Percentiles rank a stretch among this genome's conserved stretches.
phyloP scores from a whole-genome alignment of 495 filamentous ascomycete species.

The Opeltia flavorubescens region DNA sequence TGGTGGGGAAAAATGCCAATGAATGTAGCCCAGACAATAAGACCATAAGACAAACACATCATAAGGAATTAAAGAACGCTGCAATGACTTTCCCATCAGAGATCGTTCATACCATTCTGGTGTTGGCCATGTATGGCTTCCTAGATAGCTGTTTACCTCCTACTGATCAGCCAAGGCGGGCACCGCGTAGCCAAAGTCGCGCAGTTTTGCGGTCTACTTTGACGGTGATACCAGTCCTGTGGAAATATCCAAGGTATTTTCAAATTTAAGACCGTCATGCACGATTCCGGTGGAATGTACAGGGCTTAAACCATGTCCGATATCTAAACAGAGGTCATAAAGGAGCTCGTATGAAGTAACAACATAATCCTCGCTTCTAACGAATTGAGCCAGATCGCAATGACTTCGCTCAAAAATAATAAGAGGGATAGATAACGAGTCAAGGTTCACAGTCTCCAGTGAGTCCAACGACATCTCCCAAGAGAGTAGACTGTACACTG shows the following conservation, averaged over 20 bases:
- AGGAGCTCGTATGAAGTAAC: neutral
- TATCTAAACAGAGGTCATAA: neutral
- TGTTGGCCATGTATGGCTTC: neutral
- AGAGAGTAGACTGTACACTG: neutral
- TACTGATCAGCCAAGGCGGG: neutral
- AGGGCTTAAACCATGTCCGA: neutral
- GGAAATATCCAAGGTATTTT: neutral
- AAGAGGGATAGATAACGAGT: neutral
- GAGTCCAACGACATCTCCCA: slow-evolving; percentile 3
- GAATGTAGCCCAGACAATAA: neutral
- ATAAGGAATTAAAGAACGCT: neutral
- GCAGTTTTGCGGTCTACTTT: neutral
- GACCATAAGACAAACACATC: slow-evolving; percentile 1
- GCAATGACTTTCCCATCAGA: neutral
- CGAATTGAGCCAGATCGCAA: slow-evolving; percentile 1
- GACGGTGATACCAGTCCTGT: too few species aligned
- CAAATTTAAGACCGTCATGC: neutral
- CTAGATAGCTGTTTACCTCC: neutral
- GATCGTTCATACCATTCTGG: neutral
- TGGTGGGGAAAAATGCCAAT: neutral
- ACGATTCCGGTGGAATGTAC: neutral
- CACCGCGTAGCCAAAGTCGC: slow-evolving; percentile 1
- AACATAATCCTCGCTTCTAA: neutral
- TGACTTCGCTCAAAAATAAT: neutral
- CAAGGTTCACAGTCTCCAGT: neutral